phyloP scores from a whole-genome alignment of 2,329 filamentous ascomycete genomes.

The Knoxdaviesia capensis region DNA sequence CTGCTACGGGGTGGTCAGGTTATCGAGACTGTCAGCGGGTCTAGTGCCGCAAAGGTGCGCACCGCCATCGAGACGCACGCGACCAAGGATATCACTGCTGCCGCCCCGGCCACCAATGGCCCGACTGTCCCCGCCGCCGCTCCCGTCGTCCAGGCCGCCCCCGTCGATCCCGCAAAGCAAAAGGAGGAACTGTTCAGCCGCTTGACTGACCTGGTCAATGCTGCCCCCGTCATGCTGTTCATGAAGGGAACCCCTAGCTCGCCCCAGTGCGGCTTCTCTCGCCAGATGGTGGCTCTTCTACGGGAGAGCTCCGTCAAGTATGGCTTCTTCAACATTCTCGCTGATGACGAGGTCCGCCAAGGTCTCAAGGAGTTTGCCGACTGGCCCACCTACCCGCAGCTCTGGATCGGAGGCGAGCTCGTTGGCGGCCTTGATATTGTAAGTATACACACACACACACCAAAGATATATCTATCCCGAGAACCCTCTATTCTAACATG shows the following conservation, averaged over 20 bases:
- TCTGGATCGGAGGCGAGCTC: conserved; percentile 80
- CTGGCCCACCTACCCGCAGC: conserved; percentile 92
- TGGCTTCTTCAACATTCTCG: conserved; percentile 97
- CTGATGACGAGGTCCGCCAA: conserved; percentile 91
- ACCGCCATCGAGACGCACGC: conserved; percentile 71
- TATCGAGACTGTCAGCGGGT: conserved; percentile 73
- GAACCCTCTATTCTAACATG: neutral
- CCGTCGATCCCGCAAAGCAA: conserved; percentile 30
- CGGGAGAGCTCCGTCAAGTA: conserved; percentile 86
- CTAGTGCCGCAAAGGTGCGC: conserved; percentile 70
- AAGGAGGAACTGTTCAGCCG: conserved; percentile 77
- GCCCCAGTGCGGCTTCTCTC: conserved; percentile 82
- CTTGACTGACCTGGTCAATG: conserved; percentile 71
- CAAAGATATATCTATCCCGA: no score
- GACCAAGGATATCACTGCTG: conserved; percentile 20
- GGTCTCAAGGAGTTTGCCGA: conserved; percentile 95
- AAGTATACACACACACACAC: conserved; percentile 17
- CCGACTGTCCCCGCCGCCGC: conserved; percentile 16
- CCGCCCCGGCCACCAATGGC: conserved; percentile 15
- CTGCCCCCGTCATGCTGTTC: conserved; percentile 93
- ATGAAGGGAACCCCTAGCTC: conserved; percentile 61
- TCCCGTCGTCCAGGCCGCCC: conserved; percentile 4
- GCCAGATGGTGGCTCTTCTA: conserved; percentile 70
- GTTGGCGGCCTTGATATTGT: conserved; percentile 93
- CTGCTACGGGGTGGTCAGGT: conserved; percentile 56